phyloP scores from a whole-genome alignment of 1,139 yeast genomes.

The Sugiyamaella pinicola region DNA sequence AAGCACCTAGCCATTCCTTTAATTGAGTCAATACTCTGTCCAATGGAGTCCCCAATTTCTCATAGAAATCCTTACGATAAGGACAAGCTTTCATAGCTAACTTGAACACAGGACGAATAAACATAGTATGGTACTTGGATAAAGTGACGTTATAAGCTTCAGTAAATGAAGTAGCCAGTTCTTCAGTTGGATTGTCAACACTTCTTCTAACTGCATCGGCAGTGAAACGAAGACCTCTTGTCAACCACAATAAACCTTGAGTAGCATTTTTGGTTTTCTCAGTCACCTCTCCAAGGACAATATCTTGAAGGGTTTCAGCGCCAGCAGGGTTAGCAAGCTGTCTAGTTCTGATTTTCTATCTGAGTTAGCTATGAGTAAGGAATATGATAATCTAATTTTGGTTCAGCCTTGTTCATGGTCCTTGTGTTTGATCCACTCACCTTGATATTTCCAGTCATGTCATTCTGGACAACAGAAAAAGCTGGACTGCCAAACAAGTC shows the following conservation, averaged over 20 bases:
- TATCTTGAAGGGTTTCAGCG: conserved; percentile 70
- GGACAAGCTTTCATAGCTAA: conserved; percentile 97
- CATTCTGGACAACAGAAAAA: conserved; percentile 80
- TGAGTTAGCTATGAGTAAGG: too few species aligned
- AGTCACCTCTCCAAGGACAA: conserved; percentile 67
- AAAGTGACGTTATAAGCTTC: conserved; percentile 80
- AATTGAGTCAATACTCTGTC: conserved; percentile 67
- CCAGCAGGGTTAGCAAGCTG: conserved; percentile 65
- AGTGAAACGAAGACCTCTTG: conserved; percentile 81
- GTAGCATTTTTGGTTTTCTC: conserved; percentile 76
- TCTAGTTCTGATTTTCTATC: conserved; percentile 66
- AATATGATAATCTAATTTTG: too few species aligned
- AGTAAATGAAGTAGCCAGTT: conserved; percentile 76
- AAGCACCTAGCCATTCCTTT: conserved; percentile 71
- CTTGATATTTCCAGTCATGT: conserved; percentile 82
- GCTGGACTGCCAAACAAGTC: conserved; percentile 82
- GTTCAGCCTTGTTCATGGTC: neutral
- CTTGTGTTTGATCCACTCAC: conserved; percentile 25
- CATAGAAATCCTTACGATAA: conserved; percentile 82
- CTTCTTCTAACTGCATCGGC: conserved; percentile 86
- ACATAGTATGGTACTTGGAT: conserved; percentile 77
- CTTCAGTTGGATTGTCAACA: conserved; percentile 59
- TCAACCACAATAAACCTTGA: conserved; percentile 87
- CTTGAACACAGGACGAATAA: conserved; percentile 84
- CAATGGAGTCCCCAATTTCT: conserved; percentile 63